These are phyloP conservation scores for Plasmodium blacklocki DNA, from an alignment of 169 alveolate species.

Conservation along the genomic window DNA sequence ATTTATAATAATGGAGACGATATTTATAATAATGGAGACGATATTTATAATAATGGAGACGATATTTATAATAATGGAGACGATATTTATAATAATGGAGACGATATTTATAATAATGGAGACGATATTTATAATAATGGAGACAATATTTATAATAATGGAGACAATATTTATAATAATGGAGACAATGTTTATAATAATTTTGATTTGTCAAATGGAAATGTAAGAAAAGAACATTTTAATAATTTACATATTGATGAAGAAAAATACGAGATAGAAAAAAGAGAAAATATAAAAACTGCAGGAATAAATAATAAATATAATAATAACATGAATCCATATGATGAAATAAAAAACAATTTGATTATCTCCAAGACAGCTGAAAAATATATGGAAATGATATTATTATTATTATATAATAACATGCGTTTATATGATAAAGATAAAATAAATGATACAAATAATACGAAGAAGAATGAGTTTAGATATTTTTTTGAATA, in stretches of 20 bases:
- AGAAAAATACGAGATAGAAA: not conserved
- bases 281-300: not conserved
- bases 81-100: too few relatives aligned
- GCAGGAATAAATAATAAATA: not conserved
- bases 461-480: conserved; percentile 5
- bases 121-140: too few relatives aligned
- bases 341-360: conserved; percentile 12
- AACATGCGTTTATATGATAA: conserved; percentile 25
- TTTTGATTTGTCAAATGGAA: too few relatives aligned
- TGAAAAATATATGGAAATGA: conserved; percentile 49
- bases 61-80: too few relatives aligned
- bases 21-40: too few relatives aligned
- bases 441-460: conserved; percentile 16
- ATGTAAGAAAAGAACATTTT: not conserved
- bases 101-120: too few relatives aligned
- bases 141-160: too few relatives aligned
- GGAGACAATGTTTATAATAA: too few relatives aligned
- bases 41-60: too few relatives aligned
- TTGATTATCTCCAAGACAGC: conserved; percentile 40
- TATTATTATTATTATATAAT: conserved; percentile 22
- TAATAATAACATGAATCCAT: not conserved
- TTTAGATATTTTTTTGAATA: conserved; percentile 34
- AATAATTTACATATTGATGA: not conserved
- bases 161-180: too few relatives aligned
- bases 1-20: too few relatives aligned